phyloP scores from a whole-genome alignment of 176 grass and related monocot species.

The Aegilops bicornis region DNA sequence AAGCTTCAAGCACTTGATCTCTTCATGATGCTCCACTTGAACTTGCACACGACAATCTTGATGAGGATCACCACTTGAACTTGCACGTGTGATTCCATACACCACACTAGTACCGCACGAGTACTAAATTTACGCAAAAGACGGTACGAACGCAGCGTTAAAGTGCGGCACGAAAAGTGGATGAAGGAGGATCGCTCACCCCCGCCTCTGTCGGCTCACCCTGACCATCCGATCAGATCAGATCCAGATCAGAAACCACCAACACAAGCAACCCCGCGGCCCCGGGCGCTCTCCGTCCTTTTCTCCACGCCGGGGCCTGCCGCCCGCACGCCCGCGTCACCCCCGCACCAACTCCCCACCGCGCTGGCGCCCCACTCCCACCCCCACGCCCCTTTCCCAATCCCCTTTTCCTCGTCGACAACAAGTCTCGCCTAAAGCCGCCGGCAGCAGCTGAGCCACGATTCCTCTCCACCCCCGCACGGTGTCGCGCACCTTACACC shows the following conservation, averaged over 20 bases:
- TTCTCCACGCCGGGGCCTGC: background rate
- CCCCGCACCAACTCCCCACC: slow-evolving; percentile 26
- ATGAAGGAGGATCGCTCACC: background rate
- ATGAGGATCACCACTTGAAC: too few species aligned
- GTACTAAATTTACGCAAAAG: background rate
- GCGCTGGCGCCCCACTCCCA: background rate
- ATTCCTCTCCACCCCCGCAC: background rate
- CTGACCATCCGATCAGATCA: background rate
- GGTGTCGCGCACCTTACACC: background rate
- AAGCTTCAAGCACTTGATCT: too few species aligned
- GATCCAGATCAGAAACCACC: slow-evolving; percentile 1
- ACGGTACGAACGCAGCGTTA: background rate
- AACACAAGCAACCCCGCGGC: slow-evolving; percentile 13
- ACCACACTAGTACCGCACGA: background rate
- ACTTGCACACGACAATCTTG: too few species aligned
- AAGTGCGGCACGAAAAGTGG: background rate
- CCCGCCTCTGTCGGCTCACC: background rate
- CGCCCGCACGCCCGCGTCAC: slow-evolving; percentile 9
- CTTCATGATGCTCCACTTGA: too few species aligned
- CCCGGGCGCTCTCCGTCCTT: background rate
- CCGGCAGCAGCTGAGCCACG: background rate
- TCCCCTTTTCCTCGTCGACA: background rate
- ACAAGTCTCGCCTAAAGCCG: background rate
- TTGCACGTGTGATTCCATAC: background rate
- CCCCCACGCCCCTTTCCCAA: background rate